These are phyloP conservation scores for Globisporangium solare DNA, from an alignment of 352 stramenopile species.

Conservation along the genomic window DNA sequence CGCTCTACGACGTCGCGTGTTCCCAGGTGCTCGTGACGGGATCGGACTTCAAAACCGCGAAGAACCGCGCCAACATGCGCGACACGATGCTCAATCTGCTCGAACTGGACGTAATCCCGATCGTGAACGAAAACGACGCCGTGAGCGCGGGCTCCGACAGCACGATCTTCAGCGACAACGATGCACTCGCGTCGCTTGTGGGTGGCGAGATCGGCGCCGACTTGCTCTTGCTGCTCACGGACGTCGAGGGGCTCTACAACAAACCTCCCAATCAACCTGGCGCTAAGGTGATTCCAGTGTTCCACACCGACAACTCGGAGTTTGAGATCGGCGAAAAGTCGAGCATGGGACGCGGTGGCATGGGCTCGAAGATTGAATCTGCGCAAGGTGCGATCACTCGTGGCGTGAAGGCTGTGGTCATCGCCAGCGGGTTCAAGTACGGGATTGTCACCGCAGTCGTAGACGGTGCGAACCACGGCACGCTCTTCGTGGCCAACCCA, in stretches of 20 bases:
- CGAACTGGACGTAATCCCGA: slow-evolving; percentile 95
- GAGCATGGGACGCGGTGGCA: slow-evolving; percentile 88
- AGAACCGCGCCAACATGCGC: slow-evolving; percentile 81
- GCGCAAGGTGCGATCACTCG: slow-evolving; percentile 85
- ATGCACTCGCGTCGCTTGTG: slow-evolving; percentile 88
- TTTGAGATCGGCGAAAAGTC: slow-evolving; percentile 84
- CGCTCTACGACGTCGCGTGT: slow-evolving; percentile 91
- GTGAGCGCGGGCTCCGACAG: slow-evolving; percentile 82
- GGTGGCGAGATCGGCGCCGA: slow-evolving; percentile 90
- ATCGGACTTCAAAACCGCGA: slow-evolving; percentile 78
- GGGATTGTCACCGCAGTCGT: slow-evolving; percentile 89
- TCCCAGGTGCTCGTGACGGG: slow-evolving; percentile 89
- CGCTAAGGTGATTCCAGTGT: slow-evolving; percentile 77
- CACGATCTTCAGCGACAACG: slow-evolving; percentile 95
- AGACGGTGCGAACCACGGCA: slow-evolving; percentile 73
- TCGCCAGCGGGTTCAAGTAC: slow-evolving; percentile 92
- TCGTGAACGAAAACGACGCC: slow-evolving; percentile 99
- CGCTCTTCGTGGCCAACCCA: slow-evolving; percentile 81
- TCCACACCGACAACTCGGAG: slow-evolving; percentile 43
- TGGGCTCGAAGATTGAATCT: slow-evolving; percentile 93
- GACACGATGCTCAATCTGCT: slow-evolving; percentile 91
- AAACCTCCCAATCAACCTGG: slow-evolving; percentile 72
- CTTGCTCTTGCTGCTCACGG: slow-evolving; percentile 94
- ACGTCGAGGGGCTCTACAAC: slow-evolving; percentile 96
- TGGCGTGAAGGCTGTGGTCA: slow-evolving; percentile 91